Evolutionary conservation across 805 yeast genomes (phyloP), one percentile per base, ranked within the genome.

Genomic region (Millerago galiae): DNA sequence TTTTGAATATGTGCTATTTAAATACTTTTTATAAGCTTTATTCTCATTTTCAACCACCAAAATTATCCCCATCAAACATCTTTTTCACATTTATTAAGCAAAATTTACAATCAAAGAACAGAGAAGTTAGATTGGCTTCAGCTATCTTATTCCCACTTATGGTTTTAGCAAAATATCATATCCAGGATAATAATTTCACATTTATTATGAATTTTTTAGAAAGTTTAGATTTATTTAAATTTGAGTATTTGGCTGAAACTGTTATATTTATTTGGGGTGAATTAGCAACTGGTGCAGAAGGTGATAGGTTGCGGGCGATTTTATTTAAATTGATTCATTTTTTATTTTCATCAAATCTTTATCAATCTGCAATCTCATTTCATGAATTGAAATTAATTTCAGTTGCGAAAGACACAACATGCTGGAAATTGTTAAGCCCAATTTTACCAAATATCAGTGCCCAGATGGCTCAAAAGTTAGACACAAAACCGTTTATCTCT

Each of bases 361-460:
- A 81, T 52, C 79, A 78, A 47, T 74, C 80, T 1, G 77, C 86
- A 51, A 66, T 84, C 51, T 88, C 88, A 0, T 78, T 79, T 48
- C 81, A 80, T 54, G 76, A 78, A 43, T 63, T 91, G 4, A 63
- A 75, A 17, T 63, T 71, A 28, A 70, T 84, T 11, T 82, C 96
- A 0, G 53, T 63, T 14, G 66, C 76, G 2, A 75, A 76, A 50
- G 61, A 68, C 1, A 63, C 75, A 29, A 77, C 95, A 0, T 81
- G 95, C 0, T 89, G 91, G 76, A 86, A 83, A 56, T 62, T 91
- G 12, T 65, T 88, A 16, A 77, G 85, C 8, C 95, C 96, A 0
- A 85, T 77, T 47, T 71, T 93, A 53, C 89, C 91, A 2, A 74
- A 81, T 29, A 68, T 89, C 8, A 74, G 90, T 31, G 74, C 78